phyloP scores from a whole-genome alignment of 371 early-diverging fungal species.

The Rhizoclosmatium hyalinum region DNA sequence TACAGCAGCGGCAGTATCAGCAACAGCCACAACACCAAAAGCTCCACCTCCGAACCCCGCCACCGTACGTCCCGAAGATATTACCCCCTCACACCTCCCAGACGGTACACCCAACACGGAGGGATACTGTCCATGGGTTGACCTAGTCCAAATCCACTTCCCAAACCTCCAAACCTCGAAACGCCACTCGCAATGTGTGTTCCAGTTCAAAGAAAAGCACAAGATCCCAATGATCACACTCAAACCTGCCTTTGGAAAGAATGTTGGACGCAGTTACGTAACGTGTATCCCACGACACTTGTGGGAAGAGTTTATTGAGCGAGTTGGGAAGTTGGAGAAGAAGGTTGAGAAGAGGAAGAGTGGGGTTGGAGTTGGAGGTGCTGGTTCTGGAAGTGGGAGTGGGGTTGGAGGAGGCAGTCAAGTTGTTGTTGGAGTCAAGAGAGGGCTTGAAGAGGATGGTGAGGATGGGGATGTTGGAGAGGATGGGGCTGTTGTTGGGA shows the following conservation, averaged over 20 bases:
- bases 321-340: conserved; percentile 1
- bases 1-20: neutral
- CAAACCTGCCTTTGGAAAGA: neutral
- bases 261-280: conserved; percentile 1
- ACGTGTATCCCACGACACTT: neutral
- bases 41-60: neutral
- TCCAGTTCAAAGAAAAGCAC: conserved; percentile 7
- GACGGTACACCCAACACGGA: conserved; percentile 9
- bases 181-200: conserved; percentile 11
- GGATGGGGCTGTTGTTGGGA: neutral
- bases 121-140: conserved; percentile 1
- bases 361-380: neutral
- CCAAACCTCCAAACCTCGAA: neutral
- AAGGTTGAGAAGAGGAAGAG: neutral
- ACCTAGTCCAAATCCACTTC: conserved; percentile 1
- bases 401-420: neutral
- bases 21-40: neutral
- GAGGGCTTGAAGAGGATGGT: neutral
- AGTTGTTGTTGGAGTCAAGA: neutral
- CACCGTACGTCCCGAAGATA: neutral
- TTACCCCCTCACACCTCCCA: neutral
- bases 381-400: neutral
- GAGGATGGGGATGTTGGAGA: neutral
- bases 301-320: neutral
- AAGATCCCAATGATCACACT: neutral